Base-by-base conservation (phyloP, 495 filamentous ascomycete genomes). In the Penicillium desertorum region DNA sequence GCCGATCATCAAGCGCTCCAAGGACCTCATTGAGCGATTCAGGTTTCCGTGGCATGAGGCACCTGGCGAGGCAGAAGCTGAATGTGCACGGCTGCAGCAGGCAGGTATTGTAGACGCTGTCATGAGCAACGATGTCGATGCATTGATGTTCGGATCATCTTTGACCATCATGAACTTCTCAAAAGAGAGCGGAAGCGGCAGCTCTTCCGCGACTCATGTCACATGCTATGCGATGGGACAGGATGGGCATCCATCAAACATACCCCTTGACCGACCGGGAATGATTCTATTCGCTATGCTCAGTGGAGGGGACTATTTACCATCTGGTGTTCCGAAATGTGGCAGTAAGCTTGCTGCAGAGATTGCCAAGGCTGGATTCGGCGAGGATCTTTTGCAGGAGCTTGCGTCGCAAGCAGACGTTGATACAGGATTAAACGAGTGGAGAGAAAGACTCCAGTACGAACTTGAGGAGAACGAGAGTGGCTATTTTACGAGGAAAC, bases 251-350 rank as follows among this genome's bases (percentile, higher is more conserved):
- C 51, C 63, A 4, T 66, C 68, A 67, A 76, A 71, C 46, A 66
- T 74, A 17, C 84, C 85, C 6, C 73, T 99, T 25, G 87, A 91
- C 62, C 80, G 86, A 42, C 83, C 92, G 53, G 94, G 92, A 2
- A 97, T 99, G 93, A 86, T 98, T 37, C 69, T 99, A 14, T 86
- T 99, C 36, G 95, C 95, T 1, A 76, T 99, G 68, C 92, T 99
- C 80, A 96, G 91, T 65, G 94, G 95, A 10, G 94, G 94, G 7
- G 95, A 99, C 70, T 99, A 99, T 63, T 72, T 92, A 10, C 91
- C 94, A 2, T 90, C 89, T 51, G 95, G 95, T 0, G 86, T 99
- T 17, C 86, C 89, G 0, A 86, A 87, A 39, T 97, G 91, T 62
- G 95, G 95, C 10, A 83, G 89, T 51, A 96, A 91, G 65, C 76